Evolutionary conservation across 306 rosid species (phyloP).

Genomic region (Glycine tomentella): DNA sequence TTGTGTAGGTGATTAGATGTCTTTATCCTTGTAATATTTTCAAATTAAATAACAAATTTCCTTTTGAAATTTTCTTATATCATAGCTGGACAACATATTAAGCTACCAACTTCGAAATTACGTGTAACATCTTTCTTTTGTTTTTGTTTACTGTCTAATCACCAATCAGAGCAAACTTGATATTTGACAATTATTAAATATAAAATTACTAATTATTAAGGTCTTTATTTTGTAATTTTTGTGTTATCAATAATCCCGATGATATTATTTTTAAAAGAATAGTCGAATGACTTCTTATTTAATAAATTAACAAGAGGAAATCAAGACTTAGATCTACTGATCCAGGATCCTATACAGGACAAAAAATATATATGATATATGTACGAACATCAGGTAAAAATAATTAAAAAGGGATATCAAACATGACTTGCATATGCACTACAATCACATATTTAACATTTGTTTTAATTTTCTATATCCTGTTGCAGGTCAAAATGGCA

Average conservation of each 20-base stretch:
- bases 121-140: neutral
- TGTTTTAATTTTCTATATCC: neutral
- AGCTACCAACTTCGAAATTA: slow-evolving; percentile 28
- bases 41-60: slow-evolving; percentile 16
- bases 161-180: slow-evolving; percentile 6
- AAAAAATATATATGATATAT: neutral
- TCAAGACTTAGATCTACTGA: neutral
- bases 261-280: neutral
- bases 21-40: slow-evolving; percentile 16
- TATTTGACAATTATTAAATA: neutral
- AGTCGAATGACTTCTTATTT: neutral
- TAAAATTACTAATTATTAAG: neutral
- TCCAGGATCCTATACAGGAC: neutral
- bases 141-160: slow-evolving; percentile 19
- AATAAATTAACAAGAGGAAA: neutral
- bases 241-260: neutral
- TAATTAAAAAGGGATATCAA: too few species aligned
- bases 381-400: neutral
- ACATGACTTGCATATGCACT: neutral
- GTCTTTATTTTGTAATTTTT: neutral
- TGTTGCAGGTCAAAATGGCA: neutral
- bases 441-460: slow-evolving; percentile 7
- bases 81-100: slow-evolving; percentile 42
- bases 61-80: slow-evolving; percentile 21
- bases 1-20: slow-evolving; percentile 24